phyloP scores from a whole-genome alignment of 2,329 filamentous ascomycete species.

The Ophidiomyces ophidiicola region DNA sequence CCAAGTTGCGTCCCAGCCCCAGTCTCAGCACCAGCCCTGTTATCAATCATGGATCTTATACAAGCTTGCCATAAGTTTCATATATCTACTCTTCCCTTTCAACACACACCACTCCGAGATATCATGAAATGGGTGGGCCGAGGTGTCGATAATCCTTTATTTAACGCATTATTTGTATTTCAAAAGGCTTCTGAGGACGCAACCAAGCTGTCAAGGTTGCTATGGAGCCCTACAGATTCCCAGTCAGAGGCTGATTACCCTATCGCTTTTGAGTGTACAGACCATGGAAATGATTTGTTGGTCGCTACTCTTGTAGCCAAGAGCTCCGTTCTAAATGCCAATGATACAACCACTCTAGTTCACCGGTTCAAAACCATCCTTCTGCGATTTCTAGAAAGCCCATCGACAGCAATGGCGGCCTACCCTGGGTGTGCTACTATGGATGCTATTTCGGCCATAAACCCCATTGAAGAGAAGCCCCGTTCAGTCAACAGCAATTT shows the following conservation, averaged over 20 bases:
- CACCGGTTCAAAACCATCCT: constrained; percentile 33
- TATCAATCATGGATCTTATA: constrained; percentile 51
- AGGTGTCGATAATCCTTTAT: constrained; percentile 47
- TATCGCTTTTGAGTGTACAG: constrained; percentile 61
- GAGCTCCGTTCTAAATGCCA: constrained; percentile 29
- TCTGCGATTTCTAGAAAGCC: constrained; percentile 25
- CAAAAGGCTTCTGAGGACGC: constrained; percentile 40
- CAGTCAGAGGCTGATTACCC: constrained; percentile 53
- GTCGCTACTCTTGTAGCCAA: constrained; percentile 50
- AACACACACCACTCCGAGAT: constrained; percentile 65
- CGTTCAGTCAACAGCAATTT: not conserved
- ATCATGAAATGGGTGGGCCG: constrained; percentile 66
- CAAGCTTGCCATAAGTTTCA: constrained; percentile 59
- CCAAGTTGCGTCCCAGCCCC: constrained; percentile 50
- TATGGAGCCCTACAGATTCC: constrained; percentile 47
- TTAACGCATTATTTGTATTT: constrained; percentile 75
- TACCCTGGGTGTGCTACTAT: not conserved
- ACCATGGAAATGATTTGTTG: constrained; percentile 39
- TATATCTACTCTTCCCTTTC: constrained; percentile 54
- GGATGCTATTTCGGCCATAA: not conserved
- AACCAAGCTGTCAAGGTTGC: constrained; percentile 19
- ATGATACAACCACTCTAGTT: constrained; percentile 31
- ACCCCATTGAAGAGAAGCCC: not conserved
- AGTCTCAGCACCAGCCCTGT: constrained; percentile 27
- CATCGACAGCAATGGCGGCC: constrained; percentile 12